phyloP scores from a whole-genome alignment of 2,329 filamentous ascomycete species.

The Cladophialophora psammophila region DNA sequence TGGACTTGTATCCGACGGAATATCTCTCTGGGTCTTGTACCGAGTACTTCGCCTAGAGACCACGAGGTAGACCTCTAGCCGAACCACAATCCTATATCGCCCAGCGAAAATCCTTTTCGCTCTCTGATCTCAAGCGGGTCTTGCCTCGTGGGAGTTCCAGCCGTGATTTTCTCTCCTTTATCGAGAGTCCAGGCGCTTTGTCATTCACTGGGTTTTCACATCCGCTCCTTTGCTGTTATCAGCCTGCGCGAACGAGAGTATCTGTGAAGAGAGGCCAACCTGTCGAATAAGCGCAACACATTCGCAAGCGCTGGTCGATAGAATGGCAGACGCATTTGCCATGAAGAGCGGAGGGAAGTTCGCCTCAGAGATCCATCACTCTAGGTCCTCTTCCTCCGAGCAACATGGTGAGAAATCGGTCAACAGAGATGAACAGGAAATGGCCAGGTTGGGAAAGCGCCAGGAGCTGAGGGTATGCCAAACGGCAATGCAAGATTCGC shows the following conservation, averaged over 20 bases:
- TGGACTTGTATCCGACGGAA: not conserved
- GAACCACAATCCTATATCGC: not conserved
- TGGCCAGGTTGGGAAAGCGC: conserved; percentile 31
- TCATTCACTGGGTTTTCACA: not conserved
- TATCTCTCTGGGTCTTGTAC: not conserved
- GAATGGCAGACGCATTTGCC: conserved; percentile 20
- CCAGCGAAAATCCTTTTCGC: not conserved
- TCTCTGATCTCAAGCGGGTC: not conserved
- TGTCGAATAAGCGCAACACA: not conserved
- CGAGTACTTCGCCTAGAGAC: not conserved
- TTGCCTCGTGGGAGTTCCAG: not conserved
- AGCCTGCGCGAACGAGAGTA: not conserved
- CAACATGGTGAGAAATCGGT: conserved; percentile 26
- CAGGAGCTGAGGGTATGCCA: conserved; percentile 28
- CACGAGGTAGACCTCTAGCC: not conserved
- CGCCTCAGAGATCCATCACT: conserved; percentile 27
- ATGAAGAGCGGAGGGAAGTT: conserved; percentile 27
- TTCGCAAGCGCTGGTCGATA: conserved; percentile 2
- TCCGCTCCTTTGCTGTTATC: not conserved
- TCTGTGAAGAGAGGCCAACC: not conserved
- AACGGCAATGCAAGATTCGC: not conserved
- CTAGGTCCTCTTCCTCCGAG: conserved; percentile 25
- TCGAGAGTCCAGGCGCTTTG: not conserved
- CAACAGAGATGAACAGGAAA: conserved; percentile 30
- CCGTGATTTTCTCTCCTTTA: not conserved